phyloP scores from a whole-genome alignment of 257 asterid genomes.

The Linaria vulgaris region DNA sequence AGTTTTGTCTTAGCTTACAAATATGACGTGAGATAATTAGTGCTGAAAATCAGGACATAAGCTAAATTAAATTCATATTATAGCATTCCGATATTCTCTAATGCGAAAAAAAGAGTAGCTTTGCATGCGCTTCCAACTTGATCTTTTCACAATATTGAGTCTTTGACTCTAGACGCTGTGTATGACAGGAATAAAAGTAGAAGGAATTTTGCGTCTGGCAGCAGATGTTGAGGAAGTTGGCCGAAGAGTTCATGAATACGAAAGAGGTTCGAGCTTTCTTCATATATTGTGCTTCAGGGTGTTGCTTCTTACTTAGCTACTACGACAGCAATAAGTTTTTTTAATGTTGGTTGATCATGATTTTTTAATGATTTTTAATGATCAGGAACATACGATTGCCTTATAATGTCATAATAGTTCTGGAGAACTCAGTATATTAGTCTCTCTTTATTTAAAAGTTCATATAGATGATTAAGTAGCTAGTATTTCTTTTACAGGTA shows the following conservation, averaged over 20 bases:
- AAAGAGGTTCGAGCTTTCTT: slow-evolving; percentile 56
- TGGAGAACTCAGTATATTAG: slow-evolving; percentile 7
- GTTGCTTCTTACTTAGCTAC: slow-evolving; percentile 5
- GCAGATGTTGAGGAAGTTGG: slow-evolving; percentile 95
- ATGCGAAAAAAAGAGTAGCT: slow-evolving; percentile 3
- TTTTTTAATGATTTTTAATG: too few species aligned
- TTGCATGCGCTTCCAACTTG: slow-evolving; percentile 15
- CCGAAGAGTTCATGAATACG: slow-evolving; percentile 78
- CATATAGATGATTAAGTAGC: slow-evolving; percentile 7
- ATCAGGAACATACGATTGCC: too few species aligned
- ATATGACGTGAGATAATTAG: slow-evolving; percentile 11
- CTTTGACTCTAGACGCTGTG: slow-evolving; percentile 25
- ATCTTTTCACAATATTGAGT: slow-evolving; percentile 14
- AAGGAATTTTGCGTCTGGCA: slow-evolving; percentile 82
- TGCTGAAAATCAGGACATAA: slow-evolving; percentile 6
- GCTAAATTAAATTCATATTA: slow-evolving; percentile 21
- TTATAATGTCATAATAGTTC: slow-evolving; percentile 1
- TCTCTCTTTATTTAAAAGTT: not conserved
- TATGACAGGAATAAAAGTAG: slow-evolving; percentile 64
- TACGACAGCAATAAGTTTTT: slow-evolving; percentile 11
- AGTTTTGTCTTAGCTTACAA: slow-evolving; percentile 19
- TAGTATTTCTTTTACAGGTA: slow-evolving; percentile 32
- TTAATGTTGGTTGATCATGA: not conserved
- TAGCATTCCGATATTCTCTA: slow-evolving; percentile 21
- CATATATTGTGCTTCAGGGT: slow-evolving; percentile 11